These are phyloP conservation scores for Salix suchowensis DNA, from an alignment of 345 rosid genomes.

Conservation along the genomic window DNA sequence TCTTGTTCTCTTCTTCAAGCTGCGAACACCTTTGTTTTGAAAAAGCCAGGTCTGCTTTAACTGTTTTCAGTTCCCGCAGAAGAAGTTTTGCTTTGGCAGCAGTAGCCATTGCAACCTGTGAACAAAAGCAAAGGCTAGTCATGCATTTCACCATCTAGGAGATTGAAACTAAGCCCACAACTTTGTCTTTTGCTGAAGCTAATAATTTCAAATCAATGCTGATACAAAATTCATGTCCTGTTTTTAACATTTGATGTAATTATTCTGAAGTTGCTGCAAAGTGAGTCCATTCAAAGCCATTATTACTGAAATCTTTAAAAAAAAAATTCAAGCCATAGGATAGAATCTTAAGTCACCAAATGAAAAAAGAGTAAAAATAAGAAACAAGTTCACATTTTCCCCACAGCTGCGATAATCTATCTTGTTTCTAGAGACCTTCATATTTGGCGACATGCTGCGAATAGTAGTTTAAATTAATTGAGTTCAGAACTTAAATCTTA, in stretches of 20 bases:
- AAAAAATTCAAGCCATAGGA: background rate
- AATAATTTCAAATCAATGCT: background rate
- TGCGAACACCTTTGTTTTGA: constrained; percentile 83
- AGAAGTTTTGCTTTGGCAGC: constrained; percentile 97
- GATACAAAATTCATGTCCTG: background rate
- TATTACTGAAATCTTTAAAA: background rate
- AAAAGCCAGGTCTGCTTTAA: constrained; percentile 86
- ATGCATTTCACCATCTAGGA: constrained; percentile 32
- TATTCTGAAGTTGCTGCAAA: background rate
- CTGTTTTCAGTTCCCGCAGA: constrained; percentile 85
- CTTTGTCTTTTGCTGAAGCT: background rate
- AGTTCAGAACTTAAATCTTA: background rate
- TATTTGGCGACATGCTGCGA: background rate
- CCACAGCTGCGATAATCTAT: background rate
- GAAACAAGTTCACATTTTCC: background rate
- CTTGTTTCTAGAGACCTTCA: background rate
- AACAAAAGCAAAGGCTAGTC: constrained; percentile 20
- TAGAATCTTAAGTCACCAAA: background rate
- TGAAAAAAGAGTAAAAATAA: background rate
- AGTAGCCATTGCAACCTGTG: constrained; percentile 96
- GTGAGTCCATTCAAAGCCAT: background rate
- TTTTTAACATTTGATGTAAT: background rate
- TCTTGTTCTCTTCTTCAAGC: constrained; percentile 84
- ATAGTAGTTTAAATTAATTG: background rate
- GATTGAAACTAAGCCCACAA: background rate